Evolutionary conservation across 2,329 filamentous ascomycete species (phyloP).

Genomic region (Alternaria sp.): DNA sequence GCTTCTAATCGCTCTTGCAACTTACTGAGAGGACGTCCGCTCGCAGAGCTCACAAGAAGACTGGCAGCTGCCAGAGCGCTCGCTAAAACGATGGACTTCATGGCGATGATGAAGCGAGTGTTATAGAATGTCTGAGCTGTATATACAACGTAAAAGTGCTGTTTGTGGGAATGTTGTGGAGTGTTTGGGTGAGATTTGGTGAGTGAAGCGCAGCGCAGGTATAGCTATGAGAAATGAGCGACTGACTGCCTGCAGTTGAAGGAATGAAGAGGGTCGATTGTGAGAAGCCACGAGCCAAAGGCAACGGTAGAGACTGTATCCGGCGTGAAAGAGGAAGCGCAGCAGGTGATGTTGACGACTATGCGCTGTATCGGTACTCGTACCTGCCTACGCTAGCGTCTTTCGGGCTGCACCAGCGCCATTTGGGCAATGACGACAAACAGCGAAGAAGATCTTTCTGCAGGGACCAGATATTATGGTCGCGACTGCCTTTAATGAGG

Average conservation of each 20-base stretch:
- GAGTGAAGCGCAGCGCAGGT: constrained; percentile 15
- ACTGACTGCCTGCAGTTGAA: constrained; percentile 36
- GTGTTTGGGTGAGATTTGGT: constrained; percentile 3
- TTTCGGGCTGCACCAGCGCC: constrained; percentile 24
- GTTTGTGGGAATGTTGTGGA: constrained; percentile 16
- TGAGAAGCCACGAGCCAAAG: constrained; percentile 26
- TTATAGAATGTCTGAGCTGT: constrained; percentile 39
- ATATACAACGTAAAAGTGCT: constrained; percentile 31
- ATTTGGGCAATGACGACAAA: constrained; percentile 21
- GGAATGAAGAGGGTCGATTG: constrained; percentile 31
- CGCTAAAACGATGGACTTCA: constrained; percentile 56
- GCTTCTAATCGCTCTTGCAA: neutral
- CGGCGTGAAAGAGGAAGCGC: constrained; percentile 20
- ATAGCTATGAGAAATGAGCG: constrained; percentile 29
- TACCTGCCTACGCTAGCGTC: constrained; percentile 17
- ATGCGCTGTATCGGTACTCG: constrained; percentile 22
- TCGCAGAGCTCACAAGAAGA: constrained; percentile 53
- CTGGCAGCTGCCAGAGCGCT: constrained; percentile 45
- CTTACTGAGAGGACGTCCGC: constrained; percentile 55
- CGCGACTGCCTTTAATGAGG: constrained; percentile 23
- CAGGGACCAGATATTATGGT: constrained; percentile 10
- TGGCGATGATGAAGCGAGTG: constrained; percentile 47
- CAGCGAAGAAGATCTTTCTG: constrained; percentile 15
- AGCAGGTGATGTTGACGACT: constrained; percentile 24
- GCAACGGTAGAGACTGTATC: constrained; percentile 30